phyloP scores from a whole-genome alignment of 2,329 filamentous ascomycete genomes.

The Penicillium sp. region DNA sequence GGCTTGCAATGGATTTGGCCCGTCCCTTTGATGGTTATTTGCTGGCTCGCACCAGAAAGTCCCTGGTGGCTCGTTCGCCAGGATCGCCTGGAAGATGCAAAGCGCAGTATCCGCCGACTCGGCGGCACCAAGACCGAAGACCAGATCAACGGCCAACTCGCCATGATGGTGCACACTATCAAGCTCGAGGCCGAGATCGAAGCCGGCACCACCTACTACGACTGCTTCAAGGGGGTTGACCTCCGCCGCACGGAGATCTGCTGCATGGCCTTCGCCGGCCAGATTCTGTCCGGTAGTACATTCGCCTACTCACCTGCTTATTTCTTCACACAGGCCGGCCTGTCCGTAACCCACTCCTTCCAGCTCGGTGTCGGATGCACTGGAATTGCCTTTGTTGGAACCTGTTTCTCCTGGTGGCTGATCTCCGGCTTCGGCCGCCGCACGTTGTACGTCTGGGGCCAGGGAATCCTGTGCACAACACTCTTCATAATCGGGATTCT shows the following conservation, averaged over 20 bases:
- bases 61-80: slow-evolving; percentile 27
- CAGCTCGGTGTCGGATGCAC: slow-evolving; percentile 42
- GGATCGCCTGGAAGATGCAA: slow-evolving; percentile 20
- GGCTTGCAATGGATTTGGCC: slow-evolving; percentile 31
- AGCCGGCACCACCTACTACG: slow-evolving; percentile 27
- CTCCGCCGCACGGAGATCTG: slow-evolving; percentile 43
- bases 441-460: slow-evolving; percentile 36
- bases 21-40: slow-evolving; percentile 19
- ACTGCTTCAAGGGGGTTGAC: slow-evolving; percentile 32
- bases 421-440: slow-evolving; percentile 39
- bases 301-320: slow-evolving; percentile 38
- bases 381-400: slow-evolving; percentile 55
- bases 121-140: slow-evolving; percentile 22
- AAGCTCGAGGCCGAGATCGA: slow-evolving; percentile 30
- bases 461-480: slow-evolving; percentile 25
- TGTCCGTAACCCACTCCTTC: slow-evolving; percentile 33
- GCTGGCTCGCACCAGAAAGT: slow-evolving; percentile 24
- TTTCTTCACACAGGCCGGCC: slow-evolving; percentile 42
- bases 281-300: slow-evolving; percentile 34
- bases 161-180: slow-evolving; percentile 39
- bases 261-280: slow-evolving; percentile 35
- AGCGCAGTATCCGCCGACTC: slow-evolving; percentile 17
- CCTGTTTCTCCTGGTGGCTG: slow-evolving; percentile 49
- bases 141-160: slow-evolving; percentile 25
- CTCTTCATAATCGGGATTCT: slow-evolving; percentile 30